Base-by-base conservation (phyloP, 371 early-diverging fungal genomes). In the Mortierella sp. region DNA sequence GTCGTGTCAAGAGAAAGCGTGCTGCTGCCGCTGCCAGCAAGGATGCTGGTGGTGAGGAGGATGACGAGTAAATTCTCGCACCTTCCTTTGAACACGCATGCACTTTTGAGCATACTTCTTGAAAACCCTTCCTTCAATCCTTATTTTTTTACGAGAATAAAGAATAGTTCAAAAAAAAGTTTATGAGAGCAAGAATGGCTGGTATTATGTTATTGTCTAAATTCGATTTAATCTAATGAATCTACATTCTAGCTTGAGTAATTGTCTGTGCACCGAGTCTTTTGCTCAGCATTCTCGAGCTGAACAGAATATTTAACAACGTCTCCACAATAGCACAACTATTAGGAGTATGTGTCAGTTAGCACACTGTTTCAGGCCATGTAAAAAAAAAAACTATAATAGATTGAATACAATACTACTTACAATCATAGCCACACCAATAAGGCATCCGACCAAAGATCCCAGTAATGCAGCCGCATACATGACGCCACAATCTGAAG, bases 1-100 rank as follows among this genome's bases (percentile, higher is more conserved):
- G 98, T 84, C 98, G 98, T 87, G 93, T 93, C 84, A 96, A 96
- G 95, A 93, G 99, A 86, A 96, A 95, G 95, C 89, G 94, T 79
- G 90, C 90, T 53, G 86, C 86, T 75, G 78, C 86, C 67, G 89
- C 90, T 60, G 86, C 85, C 62, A 89, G 84, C 76, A 91, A 86
- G 78, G 92, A 73, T 64, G 93, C 81, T 35, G 91, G 76, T 45
- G 95, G 84, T 49, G 95, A 86, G 59, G 91, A 91, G 69, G 70
- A 75, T 64, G 70, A 75, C 56, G 74, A 74, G 64, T 74, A 74
- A 74, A 74, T 58, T 32, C 51, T 51, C 51, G 51, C 22, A 51
- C 28, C 51, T 26, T 8, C 28, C 51, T 5, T 17, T 9, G 26
- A 2, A 26, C 26, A 26, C 51, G 3, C 23, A 8, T 10, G 51